Conservation (phyloP, 2,329 filamentous ascomycete genomes). For the Akanthomyces uredinophilus region DNA sequence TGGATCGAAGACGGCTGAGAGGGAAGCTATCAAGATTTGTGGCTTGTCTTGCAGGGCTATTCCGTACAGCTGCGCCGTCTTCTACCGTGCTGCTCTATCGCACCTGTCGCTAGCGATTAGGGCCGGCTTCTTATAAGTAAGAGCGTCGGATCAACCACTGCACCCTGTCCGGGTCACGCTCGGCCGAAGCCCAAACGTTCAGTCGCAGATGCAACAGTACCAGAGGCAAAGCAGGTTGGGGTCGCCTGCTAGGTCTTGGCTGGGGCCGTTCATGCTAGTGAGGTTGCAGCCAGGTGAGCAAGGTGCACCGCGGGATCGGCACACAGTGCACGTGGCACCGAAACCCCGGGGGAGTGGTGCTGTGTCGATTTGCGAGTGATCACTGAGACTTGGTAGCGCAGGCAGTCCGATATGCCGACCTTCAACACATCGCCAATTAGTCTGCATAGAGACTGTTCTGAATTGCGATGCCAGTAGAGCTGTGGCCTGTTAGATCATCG, state of each 20-base stretch:
- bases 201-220: constrained; percentile 3
- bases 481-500: background rate
- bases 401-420: background rate
- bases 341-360: background rate
- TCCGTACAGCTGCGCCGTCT: background rate
- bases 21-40: background rate
- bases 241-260: background rate
- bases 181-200: background rate
- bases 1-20: background rate
- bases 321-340: background rate
- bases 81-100: background rate
- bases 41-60: background rate
- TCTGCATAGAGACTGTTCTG: background rate
- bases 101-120: no score
- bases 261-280: background rate
- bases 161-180: background rate
- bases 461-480: background rate
- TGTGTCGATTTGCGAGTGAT: background rate
- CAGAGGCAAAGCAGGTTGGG: background rate
- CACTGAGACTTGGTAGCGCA: background rate
- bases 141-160: background rate
- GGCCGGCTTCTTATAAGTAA: background rate
- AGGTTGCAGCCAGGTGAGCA: background rate
- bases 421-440: background rate
- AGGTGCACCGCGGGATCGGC: background rate